These are phyloP conservation scores for Saxophila tyrrhenica DNA, from an alignment of 495 filamentous ascomycete species.

Conservation along the genomic window DNA sequence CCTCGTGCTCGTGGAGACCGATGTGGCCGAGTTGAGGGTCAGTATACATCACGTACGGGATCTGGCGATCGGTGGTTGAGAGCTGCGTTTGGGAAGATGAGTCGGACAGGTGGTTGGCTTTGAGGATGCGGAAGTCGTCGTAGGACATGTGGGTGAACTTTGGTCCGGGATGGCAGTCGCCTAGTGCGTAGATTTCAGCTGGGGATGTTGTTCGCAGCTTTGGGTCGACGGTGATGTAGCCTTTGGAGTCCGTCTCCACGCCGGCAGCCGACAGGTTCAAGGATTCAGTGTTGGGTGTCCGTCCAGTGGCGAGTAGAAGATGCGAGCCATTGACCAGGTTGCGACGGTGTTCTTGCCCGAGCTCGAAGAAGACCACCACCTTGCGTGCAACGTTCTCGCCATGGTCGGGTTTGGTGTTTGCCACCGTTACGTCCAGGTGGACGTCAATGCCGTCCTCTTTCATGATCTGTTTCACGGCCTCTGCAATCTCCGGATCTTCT, in stretches of 20 bases:
- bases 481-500: conserved; percentile 36
- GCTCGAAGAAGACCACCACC: conserved; percentile 1
- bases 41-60: conserved; percentile 40
- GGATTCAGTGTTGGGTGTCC: conserved; percentile 36
- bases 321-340: conserved; percentile 30
- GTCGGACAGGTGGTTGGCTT: conserved; percentile 29
- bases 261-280: conserved; percentile 29
- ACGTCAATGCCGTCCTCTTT: conserved; percentile 33
- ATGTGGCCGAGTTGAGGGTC: conserved; percentile 44
- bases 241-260: conserved; percentile 26
- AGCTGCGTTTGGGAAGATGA: not conserved
- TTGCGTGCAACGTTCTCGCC: not conserved
- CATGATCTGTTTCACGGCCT: conserved; percentile 28
- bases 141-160: conserved; percentile 46
- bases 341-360: not conserved
- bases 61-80: conserved; percentile 27
- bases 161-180: conserved; percentile 41
- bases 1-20: conserved; percentile 34
- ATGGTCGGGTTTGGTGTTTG: not conserved
- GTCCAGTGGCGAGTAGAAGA: conserved; percentile 38
- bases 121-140: conserved; percentile 44
- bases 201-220: conserved; percentile 34
- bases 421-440: conserved; percentile 18
- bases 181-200: conserved; percentile 40
- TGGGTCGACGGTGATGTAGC: conserved; percentile 34